Conservation (phyloP, 2,329 filamentous ascomycete genomes). For the Colletotrichum trifolii region DNA sequence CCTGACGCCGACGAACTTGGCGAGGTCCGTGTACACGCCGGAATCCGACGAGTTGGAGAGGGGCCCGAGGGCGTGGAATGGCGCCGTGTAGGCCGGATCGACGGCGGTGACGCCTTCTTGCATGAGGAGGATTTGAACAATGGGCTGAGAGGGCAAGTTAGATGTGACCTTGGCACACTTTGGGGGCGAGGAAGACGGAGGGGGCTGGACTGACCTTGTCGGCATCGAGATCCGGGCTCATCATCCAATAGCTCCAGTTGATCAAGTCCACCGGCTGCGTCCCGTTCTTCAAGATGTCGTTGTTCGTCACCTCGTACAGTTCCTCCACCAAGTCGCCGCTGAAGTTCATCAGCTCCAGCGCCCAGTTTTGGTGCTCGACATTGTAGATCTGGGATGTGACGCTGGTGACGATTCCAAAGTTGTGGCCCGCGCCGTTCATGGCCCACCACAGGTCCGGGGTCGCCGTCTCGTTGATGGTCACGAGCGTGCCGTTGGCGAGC, state of each 20-base stretch:
- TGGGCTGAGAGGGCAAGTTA: constrained; percentile 44
- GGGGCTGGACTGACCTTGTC: neutral
- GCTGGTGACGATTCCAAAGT: constrained; percentile 67
- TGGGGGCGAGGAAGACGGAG: neutral
- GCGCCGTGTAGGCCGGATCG: constrained; percentile 50
- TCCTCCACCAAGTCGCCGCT: constrained; percentile 59
- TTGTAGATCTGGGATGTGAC: constrained; percentile 50
- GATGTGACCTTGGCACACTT: neutral
- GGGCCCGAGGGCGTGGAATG: constrained; percentile 55
- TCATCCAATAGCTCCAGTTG: constrained; percentile 61
- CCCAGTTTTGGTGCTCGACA: constrained; percentile 47
- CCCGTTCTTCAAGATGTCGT: constrained; percentile 47
- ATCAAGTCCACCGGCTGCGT: constrained; percentile 56
- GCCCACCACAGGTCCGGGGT: constrained; percentile 67
- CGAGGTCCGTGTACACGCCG: constrained; percentile 57
- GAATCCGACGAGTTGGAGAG: constrained; percentile 42
- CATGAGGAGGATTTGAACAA: constrained; percentile 54
- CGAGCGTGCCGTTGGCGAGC: constrained; percentile 57
- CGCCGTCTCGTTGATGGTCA: constrained; percentile 46
- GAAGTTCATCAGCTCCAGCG: constrained; percentile 55
- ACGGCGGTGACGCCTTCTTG: constrained; percentile 54
- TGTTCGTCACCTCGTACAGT: constrained; percentile 44
- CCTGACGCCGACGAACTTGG: constrained; percentile 54
- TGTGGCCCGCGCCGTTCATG: constrained; percentile 66
- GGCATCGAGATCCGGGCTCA: constrained; percentile 52